Conservation (phyloP, 1,284 basidiomycete species). For the Irpex lacteus region DNA sequence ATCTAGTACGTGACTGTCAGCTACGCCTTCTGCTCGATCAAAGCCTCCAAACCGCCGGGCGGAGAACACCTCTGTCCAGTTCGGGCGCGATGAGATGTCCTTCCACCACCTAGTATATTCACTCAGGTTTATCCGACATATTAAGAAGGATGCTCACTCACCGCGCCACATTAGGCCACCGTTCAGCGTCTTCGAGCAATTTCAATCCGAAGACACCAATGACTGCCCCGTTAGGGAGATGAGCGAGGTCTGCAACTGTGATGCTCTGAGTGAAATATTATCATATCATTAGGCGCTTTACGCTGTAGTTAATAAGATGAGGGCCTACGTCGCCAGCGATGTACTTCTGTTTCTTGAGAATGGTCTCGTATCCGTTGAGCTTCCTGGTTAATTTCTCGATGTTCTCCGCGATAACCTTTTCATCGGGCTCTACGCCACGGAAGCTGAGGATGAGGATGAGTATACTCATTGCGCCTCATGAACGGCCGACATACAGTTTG, state of each 20-base stretch:
- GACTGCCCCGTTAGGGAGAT: background rate
- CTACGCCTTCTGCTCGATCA: no score
- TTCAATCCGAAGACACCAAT: background rate
- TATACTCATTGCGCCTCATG: background rate
- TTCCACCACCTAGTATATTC: background rate
- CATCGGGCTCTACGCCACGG: background rate
- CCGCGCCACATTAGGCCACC: background rate
- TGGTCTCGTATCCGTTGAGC: background rate
- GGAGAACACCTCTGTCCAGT: background rate
- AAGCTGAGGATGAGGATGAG: background rate
- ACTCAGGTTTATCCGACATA: no score
- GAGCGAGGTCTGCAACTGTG: background rate
- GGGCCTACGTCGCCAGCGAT: background rate
- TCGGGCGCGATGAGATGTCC: constrained; percentile 1
- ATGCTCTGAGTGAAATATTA: background rate
- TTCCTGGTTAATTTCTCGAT: background rate
- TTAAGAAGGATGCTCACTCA: background rate
- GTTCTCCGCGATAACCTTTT: background rate
- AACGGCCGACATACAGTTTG: background rate
- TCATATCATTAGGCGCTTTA: background rate
- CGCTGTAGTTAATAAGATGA: background rate
- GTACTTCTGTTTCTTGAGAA: background rate
- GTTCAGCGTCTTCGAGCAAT: background rate
- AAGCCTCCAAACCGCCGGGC: no score
- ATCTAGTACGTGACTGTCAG: no score